Percentiles rank a stretch among this genome's conserved stretches.
Evolutionary conservation across 2,329 filamentous ascomycete genomes (phyloP).

Genomic region (Exophiala mesophila): DNA sequence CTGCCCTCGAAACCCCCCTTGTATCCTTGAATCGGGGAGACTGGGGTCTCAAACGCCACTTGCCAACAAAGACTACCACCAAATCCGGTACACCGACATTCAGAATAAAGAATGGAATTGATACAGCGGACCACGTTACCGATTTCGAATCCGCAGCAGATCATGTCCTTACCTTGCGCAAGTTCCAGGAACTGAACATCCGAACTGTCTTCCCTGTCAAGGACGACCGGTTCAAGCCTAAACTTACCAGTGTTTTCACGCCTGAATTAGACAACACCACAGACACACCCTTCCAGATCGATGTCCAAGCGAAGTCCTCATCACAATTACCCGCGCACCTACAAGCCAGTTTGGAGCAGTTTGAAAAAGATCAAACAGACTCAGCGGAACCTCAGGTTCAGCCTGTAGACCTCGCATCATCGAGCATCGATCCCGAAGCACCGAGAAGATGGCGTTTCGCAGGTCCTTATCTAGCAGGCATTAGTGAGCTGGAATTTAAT

Average conservation of each 20-base stretch:
- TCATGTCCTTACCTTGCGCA: constrained; percentile 72
- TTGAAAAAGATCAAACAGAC: constrained; percentile 4
- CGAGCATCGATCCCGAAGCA: background rate
- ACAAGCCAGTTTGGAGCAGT: constrained; percentile 13
- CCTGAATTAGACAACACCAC: constrained; percentile 23
- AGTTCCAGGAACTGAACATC: constrained; percentile 78
- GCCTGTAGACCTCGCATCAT: background rate
- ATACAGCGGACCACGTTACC: constrained; percentile 82
- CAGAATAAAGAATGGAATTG: constrained; percentile 65
- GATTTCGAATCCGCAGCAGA: constrained; percentile 81
- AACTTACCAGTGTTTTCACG: constrained; percentile 31
- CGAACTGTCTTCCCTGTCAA: constrained; percentile 36
- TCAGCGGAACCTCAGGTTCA: constrained; percentile 2
- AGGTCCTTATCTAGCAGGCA: constrained; percentile 55
- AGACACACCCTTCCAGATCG: constrained; percentile 4
- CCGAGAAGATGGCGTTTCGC: constrained; percentile 49
- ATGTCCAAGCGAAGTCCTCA: constrained; percentile 7
- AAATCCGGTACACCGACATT: constrained; percentile 69
- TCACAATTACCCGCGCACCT: constrained; percentile 21
- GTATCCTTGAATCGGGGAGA: constrained; percentile 72
- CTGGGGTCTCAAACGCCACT: constrained; percentile 84
- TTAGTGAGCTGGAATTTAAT: constrained; percentile 53
- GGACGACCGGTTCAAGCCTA: constrained; percentile 3
- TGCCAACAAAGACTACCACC: constrained; percentile 71
- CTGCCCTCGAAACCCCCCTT: constrained; percentile 72